Base-by-base conservation (phyloP, 2,329 filamentous ascomycete species). In the Penicillium frequentans region DNA sequence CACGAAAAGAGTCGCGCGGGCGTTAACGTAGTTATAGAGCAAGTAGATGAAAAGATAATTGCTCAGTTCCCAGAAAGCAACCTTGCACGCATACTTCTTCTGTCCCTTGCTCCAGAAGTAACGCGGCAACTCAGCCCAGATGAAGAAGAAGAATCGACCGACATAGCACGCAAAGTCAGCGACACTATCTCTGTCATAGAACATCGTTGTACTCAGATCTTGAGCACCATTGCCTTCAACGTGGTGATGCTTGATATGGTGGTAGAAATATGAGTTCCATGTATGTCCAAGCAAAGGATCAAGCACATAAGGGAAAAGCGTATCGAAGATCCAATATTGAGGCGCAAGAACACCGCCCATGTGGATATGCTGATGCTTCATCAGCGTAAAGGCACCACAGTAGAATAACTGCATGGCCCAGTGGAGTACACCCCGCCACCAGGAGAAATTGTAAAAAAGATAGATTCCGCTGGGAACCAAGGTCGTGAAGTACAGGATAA, bases 301-400 rank as follows among this genome's bases (percentile, higher is more conserved):
- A 11, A 85, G 78, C 42, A 93, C 72, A 69, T 91, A 93, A 0
- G 90, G 90, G 64, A 92, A 93, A 1, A 81, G 52, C 6, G 74
- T 69, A 67, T 93, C 90, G 57, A 93, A 73, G 29, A 81, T 67
- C 33, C 76, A 74, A 53, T 82, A 84, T 8, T 75, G 70, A 65
- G 83, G 84, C 24, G 79, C 74, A 35, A 93, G 75, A 3, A 93
- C 79, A 16, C 90, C 90, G 46, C 86, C 82, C 78, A 86, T 86
- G 70, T 93, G 90, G 64, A 93, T 93, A 71, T 93, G 90, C 68
- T 93, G 90, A 67, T 93, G 90, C 82, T 90, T 90, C 84, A 93
- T 86, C 37, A 93, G 79, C 0, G 90, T 93, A 75, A 91, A 93
- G 1, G 86, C 80, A 8, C 90, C 90, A 52, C 86, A 84, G 68